Evolutionary conservation across 2,329 filamentous ascomycete species (phyloP).

Genomic region (Myriosclerotinia scirpicola): DNA sequence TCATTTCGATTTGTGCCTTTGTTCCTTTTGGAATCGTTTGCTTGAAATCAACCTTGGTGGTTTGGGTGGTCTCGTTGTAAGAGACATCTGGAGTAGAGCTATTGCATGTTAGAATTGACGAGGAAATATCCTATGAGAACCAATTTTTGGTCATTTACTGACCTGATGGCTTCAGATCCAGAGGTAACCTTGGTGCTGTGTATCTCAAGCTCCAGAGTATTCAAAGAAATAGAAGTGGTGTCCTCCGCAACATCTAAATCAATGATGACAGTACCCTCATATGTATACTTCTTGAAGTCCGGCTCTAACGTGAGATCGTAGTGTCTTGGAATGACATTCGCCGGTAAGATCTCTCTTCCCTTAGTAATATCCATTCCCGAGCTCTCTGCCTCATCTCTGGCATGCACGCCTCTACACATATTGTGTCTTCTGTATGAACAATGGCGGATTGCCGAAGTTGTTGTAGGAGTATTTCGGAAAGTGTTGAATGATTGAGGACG

Average conservation of each 20-base stretch:
- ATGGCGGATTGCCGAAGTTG: conserved; percentile 48
- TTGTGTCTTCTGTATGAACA: conserved; percentile 72
- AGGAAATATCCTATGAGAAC: conserved; percentile 22
- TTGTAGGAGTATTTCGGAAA: conserved; percentile 29
- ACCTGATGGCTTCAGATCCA: conserved; percentile 55
- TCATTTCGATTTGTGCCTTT: conserved; percentile 75
- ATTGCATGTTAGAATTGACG: conserved; percentile 40
- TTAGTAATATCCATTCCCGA: conserved; percentile 60
- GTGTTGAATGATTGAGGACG: conserved; percentile 32
- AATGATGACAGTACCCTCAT: conserved; percentile 79
- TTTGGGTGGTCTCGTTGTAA: conserved; percentile 78
- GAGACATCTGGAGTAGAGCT: conserved; percentile 66
- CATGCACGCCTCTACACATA: conserved; percentile 65
- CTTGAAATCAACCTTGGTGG: conserved; percentile 76
- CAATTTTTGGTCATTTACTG: conserved; percentile 28
- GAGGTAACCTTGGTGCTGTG: conserved; percentile 68
- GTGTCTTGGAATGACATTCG: conserved; percentile 88
- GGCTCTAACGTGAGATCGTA: conserved; percentile 92
- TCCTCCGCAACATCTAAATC: conserved; percentile 85
- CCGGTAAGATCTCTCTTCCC: conserved; percentile 81
- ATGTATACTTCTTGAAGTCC: conserved; percentile 83
- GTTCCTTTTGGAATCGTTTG: conserved; percentile 70
- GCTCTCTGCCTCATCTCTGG: conserved; percentile 54
- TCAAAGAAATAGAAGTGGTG: conserved; percentile 80
- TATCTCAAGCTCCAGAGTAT: conserved; percentile 84